Evolutionary conservation across 768 basidiomycete species (phyloP), one percentile per base, ranked within the genome.

Genomic region (Boletus vermiculosoides): DNA sequence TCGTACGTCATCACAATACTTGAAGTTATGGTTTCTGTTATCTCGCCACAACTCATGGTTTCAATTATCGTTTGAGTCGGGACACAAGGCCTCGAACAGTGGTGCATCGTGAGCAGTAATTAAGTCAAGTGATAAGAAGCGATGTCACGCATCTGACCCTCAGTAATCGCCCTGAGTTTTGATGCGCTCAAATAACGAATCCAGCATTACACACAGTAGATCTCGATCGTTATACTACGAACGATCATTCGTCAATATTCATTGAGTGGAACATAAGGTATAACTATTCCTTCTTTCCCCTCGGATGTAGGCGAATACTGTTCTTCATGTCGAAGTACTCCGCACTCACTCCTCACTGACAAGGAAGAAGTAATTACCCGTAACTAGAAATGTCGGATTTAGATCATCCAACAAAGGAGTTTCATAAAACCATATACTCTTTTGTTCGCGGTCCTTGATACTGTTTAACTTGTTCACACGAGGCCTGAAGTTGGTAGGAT

Each of bases 311-410:
- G 23, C 33, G 30, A 34, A 33, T 20, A 30, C 44, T 52, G 22
- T 31, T 34, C 47, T 44, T 31, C 20, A 16, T 10, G 46, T 48
- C 28, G 23, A 47, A 45, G 23, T 37, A 25, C 45, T 18, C 40
- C 18, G 33, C 34, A 16, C 41, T 72, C 77, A 90, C 66, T 92
- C 90, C 71, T 94, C 91, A n/a, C n/a, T n/a, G n/a, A n/a, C n/a
- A 16, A 93, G 82, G 88, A 94, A 94, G 83, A 94, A 94, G 74
- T 93, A 94, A 72, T 91, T 93, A 25, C 91, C 91, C 54, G 87
- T 76, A 52, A 77, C 91, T 92, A 66, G 18, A 66, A 59, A 45
- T 23, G 39, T 45, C 41, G 8, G 55, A 22, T 37, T 60, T 41
- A 59, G 51, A 61, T 40, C 16, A 59, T 50, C 51, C 12, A 20